Evolutionary conservation across 768 basidiomycete species (phyloP).

Genomic region (Fistulinella prunicolor): DNA sequence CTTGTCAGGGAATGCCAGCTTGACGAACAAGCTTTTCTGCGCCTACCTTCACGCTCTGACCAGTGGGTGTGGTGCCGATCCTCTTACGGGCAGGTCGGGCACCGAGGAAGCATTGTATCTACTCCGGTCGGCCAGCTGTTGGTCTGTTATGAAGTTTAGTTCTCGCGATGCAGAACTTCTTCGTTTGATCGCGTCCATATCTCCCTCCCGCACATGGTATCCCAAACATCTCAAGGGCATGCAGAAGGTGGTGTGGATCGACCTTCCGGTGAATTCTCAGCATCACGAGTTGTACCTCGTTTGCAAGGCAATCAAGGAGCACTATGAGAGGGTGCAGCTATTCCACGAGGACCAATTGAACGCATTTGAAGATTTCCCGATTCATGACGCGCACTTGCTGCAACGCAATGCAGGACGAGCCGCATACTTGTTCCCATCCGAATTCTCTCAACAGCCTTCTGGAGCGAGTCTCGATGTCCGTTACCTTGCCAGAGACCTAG

Average conservation of each 20-base stretch:
- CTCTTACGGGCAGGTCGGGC: conserved; percentile 31
- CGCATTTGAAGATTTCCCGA: conserved; percentile 3
- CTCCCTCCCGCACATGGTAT: conserved; percentile 37
- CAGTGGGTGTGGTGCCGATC: conserved; percentile 38
- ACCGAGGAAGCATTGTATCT: conserved; percentile 16
- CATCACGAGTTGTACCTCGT: conserved; percentile 25
- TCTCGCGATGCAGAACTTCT: conserved; percentile 30
- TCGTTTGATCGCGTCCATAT: conserved; percentile 30
- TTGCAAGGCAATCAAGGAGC: conserved; percentile 27
- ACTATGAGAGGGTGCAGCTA: conserved; percentile 14
- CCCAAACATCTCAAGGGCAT: conserved; percentile 37
- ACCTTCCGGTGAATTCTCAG: conserved; percentile 25
- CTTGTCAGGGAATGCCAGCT: neutral
- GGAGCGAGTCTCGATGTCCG: neutral
- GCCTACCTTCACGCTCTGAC: conserved; percentile 47
- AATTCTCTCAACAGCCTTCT: neutral
- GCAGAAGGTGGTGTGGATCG: conserved; percentile 37
- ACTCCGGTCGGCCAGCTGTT: conserved; percentile 36
- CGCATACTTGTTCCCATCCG: neutral
- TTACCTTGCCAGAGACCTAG: conserved; percentile 9
- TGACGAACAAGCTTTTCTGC: conserved; percentile 33
- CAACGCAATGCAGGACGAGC: conserved; percentile 12
- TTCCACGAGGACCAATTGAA: conserved; percentile 3
- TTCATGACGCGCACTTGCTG: conserved; percentile 7
- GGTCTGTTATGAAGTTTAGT: conserved; percentile 37